Evolutionary conservation across 2,329 filamentous ascomycete species (phyloP).

Genomic region (Chalaropsis ovoidea): DNA sequence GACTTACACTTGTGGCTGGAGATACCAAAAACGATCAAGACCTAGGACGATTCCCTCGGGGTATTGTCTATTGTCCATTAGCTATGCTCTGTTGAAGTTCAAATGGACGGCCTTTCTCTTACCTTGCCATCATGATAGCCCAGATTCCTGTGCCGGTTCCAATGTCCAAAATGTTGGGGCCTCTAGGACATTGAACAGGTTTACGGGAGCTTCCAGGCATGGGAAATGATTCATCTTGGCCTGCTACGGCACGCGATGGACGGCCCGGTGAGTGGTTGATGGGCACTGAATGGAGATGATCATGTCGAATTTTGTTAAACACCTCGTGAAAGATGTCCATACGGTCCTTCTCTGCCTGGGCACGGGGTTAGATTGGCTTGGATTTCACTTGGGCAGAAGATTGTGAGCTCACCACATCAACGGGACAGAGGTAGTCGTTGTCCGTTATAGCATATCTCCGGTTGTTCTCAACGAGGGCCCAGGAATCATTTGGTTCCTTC

Average conservation of each 20-base stretch:
- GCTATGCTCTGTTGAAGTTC: neutral
- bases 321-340: conserved; percentile 76
- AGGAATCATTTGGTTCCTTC: conserved; percentile 13
- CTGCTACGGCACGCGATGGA: neutral
- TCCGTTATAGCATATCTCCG: conserved; percentile 59
- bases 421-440: conserved; percentile 65
- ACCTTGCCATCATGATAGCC: conserved; percentile 78
- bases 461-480: conserved; percentile 51
- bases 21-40: conserved; percentile 35
- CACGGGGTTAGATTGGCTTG: conserved; percentile 20
- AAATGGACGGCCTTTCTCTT: conserved; percentile 32
- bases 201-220: conserved; percentile 13
- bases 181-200: conserved; percentile 18
- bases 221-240: conserved; percentile 2
- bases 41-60: conserved; percentile 32
- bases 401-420: conserved; percentile 52
- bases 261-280: conserved; percentile 4
- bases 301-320: conserved; percentile 35
- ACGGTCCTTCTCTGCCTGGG: conserved; percentile 60
- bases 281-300: conserved; percentile 22
- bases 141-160: conserved; percentile 88
- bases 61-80: conserved; percentile 19
- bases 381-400: conserved; percentile 26
- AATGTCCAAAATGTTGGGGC: conserved; percentile 48
- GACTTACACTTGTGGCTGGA: conserved; percentile 35